phyloP scores from a whole-genome alignment of 2,329 filamentous ascomycete species.

The Xylaria sp. region DNA sequence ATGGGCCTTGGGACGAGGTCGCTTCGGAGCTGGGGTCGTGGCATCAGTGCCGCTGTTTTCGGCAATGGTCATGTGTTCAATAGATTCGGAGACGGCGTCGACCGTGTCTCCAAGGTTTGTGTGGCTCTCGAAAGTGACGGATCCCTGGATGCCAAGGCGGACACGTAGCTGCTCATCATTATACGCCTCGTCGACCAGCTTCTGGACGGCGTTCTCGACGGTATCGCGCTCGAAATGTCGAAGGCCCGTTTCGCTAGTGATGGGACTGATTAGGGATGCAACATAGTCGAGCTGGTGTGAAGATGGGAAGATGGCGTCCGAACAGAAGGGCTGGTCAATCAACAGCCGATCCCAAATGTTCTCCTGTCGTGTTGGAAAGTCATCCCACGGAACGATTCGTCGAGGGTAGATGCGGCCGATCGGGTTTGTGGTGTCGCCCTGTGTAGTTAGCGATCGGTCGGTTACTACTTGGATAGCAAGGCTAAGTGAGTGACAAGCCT shows the following conservation, averaged over 20 bases:
- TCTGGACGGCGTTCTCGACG: conserved; percentile 53
- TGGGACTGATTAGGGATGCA: conserved; percentile 46
- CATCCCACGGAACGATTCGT: conserved; percentile 53
- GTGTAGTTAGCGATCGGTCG: conserved; percentile 39
- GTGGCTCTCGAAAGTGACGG: no score
- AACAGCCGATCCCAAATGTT: conserved; percentile 48
- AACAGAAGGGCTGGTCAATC: conserved; percentile 44
- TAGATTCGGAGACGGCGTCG: conserved; percentile 41
- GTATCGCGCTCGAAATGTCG: conserved; percentile 50
- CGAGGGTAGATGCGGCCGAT: conserved; percentile 17
- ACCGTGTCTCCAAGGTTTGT: conserved; percentile 49
- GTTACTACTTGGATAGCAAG: conserved; percentile 50
- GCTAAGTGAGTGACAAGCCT: conserved; percentile 50
- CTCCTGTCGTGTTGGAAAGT: conserved; percentile 49
- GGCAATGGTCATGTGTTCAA: conserved; percentile 43
- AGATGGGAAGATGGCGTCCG: conserved; percentile 48
- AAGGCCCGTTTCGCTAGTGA: conserved; percentile 53
- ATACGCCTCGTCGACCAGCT: conserved; percentile 48
- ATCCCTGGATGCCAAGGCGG: conserved; percentile 49
- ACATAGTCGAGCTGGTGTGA: conserved; percentile 52
- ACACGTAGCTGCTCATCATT: conserved; percentile 46
- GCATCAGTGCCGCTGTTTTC: conserved; percentile 17
- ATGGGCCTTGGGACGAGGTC: no score
- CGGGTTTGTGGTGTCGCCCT: not conserved
- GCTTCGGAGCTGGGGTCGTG: conserved; percentile 26